phyloP scores from a whole-genome alignment of 331 rosid species.

The Telfairia occidentalis region DNA sequence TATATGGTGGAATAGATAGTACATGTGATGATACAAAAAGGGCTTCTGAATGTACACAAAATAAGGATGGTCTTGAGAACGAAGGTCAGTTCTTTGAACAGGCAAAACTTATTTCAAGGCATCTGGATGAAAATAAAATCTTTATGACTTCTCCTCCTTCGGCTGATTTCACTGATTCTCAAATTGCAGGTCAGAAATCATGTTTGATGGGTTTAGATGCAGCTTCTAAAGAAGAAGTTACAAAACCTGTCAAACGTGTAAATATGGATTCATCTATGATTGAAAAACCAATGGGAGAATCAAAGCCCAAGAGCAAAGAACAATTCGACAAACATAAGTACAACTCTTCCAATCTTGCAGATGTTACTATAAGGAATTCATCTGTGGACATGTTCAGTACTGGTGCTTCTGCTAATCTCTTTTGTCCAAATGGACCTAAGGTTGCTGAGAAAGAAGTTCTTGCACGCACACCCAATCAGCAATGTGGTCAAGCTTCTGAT shows the following conservation, averaged over 20 bases:
- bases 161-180: too few relatives aligned
- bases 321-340: background rate
- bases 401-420: background rate
- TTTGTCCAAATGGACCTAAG: conserved; percentile 2
- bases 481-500: conserved; percentile 22
- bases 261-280: background rate
- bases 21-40: background rate
- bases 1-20: conserved; percentile 23
- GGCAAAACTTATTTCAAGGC: too few relatives aligned
- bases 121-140: too few relatives aligned
- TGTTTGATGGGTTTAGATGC: background rate
- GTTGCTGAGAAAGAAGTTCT: background rate
- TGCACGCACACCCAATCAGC: background rate
- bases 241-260: background rate
- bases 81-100: too few relatives aligned
- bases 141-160: too few relatives aligned
- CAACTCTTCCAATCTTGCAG: background rate
- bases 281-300: background rate
- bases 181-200: background rate
- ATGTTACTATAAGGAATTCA: background rate
- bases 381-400: conserved; percentile 6
- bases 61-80: too few relatives aligned
- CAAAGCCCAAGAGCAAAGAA: background rate
- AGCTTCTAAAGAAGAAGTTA: background rate
- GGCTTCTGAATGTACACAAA: background rate